Conservation (phyloP, 768 basidiomycete species). For the Cystofilobasidium capitatum region DNA sequence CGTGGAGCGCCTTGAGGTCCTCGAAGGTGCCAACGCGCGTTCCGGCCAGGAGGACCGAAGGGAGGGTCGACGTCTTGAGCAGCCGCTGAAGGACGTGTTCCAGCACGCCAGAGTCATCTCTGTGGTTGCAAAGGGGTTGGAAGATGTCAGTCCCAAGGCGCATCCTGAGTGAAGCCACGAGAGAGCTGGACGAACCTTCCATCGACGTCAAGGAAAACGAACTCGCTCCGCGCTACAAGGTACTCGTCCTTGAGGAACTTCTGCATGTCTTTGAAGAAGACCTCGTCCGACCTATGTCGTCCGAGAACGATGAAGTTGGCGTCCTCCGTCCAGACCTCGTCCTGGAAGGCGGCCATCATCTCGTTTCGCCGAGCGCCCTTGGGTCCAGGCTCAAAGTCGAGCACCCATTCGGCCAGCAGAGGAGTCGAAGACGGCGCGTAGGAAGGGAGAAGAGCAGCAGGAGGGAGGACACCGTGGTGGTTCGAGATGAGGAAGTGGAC, state of each 20-base stretch:
- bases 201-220: conserved; percentile 10
- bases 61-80: not conserved
- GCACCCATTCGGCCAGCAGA: conserved; percentile 17
- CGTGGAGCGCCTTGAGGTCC: conserved; percentile 16
- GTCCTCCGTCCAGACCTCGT: conserved; percentile 17
- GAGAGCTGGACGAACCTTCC: conserved; percentile 1
- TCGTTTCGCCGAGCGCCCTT: not conserved
- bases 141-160: not conserved
- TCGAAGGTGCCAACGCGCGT: conserved; percentile 18
- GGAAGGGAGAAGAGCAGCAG: not conserved
- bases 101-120: conserved; percentile 16
- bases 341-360: not conserved
- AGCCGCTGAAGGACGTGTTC: conserved; percentile 11
- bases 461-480: conserved; percentile 11
- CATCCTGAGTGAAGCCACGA: not conserved
- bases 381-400: conserved; percentile 22
- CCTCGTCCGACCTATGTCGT: not conserved
- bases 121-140: not conserved
- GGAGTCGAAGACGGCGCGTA: conserved; percentile 10
- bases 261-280: conserved; percentile 3
- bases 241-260: not conserved
- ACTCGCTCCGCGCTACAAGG: not conserved
- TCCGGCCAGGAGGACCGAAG: conserved; percentile 18
- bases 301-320: conserved; percentile 11
- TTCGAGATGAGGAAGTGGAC: conserved; percentile 16